Conservation (phyloP, 176 grass and related monocot genomes). For the Leersia perrieri region DNA sequence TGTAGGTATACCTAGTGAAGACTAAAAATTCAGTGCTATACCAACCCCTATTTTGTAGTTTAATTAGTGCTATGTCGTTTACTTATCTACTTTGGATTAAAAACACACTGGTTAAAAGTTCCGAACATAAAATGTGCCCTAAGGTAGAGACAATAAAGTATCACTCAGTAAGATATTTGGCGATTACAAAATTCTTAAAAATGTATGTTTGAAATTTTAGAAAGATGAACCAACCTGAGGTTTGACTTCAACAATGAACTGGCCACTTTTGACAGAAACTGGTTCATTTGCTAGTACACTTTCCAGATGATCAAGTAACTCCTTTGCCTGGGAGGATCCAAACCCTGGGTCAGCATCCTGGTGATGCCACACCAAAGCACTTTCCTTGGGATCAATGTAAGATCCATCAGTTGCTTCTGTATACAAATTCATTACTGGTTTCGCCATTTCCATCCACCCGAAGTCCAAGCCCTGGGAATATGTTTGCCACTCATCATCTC, state of each 20-base stretch:
- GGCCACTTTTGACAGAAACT: constrained; percentile 93
- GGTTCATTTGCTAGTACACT: constrained; percentile 96
- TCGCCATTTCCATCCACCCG: constrained; percentile 93
- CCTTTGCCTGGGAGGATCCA: constrained; percentile 91
- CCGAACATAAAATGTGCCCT: not conserved
- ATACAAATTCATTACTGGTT: constrained; percentile 95
- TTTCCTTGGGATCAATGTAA: constrained; percentile 79
- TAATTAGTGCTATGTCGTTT: too few relatives aligned
- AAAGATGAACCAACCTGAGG: constrained; percentile 70
- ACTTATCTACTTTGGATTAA: too few relatives aligned
- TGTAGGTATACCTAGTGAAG: too few relatives aligned
- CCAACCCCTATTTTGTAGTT: too few relatives aligned
- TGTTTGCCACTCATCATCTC: constrained; percentile 70
- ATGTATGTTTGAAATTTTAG: constrained; percentile 13
- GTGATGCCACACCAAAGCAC: constrained; percentile 95
- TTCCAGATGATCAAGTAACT: constrained; percentile 97
- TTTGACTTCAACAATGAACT: constrained; percentile 98
- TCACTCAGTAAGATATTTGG: not conserved
- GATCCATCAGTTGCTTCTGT: constrained; percentile 96
- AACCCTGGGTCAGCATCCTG: constrained; percentile 95
- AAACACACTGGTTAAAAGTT: too few relatives aligned
- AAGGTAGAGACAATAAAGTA: constrained; percentile 10
- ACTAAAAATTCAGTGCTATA: too few relatives aligned
- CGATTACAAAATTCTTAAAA: not conserved
- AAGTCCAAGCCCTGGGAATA: constrained; percentile 58